Conservation (phyloP, 345 rosid genomes). For the Camelina neglecta region DNA sequence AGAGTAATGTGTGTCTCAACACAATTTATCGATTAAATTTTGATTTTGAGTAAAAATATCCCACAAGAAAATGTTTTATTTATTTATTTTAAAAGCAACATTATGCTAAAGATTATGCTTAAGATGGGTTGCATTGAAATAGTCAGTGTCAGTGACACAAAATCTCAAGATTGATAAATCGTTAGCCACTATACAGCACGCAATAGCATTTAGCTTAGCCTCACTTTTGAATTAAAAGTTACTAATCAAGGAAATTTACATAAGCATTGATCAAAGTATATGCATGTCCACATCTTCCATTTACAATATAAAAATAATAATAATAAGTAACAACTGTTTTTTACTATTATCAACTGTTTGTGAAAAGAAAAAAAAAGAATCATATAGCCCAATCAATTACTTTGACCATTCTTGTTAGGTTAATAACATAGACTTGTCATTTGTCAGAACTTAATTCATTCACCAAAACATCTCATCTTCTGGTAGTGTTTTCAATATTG, state of each 20-base stretch:
- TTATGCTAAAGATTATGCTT: conserved; percentile 11
- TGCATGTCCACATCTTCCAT: conserved; percentile 9
- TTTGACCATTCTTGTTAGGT: background rate
- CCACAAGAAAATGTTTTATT: background rate
- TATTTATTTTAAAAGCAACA: background rate
- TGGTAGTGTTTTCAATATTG: background rate
- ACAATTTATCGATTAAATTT: background rate
- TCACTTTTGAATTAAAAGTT: background rate
- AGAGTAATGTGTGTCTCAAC: background rate
- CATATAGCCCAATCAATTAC: background rate
- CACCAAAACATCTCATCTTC: conserved; percentile 2
- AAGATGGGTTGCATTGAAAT: conserved; percentile 9
- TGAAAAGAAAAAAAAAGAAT: background rate
- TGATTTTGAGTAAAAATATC: background rate
- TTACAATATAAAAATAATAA: background rate
- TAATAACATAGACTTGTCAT: conserved; percentile 15
- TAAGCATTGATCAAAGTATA: background rate
- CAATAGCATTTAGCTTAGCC: background rate
- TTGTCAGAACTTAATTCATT: conserved; percentile 4
- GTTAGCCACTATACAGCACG: background rate
- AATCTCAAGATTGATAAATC: background rate
- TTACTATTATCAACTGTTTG: background rate
- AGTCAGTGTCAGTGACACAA: background rate
- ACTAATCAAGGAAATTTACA: background rate
- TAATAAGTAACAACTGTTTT: background rate